phyloP scores from a whole-genome alignment of 2,329 filamentous ascomycete genomes.

The Fusarium tjaetaba region DNA sequence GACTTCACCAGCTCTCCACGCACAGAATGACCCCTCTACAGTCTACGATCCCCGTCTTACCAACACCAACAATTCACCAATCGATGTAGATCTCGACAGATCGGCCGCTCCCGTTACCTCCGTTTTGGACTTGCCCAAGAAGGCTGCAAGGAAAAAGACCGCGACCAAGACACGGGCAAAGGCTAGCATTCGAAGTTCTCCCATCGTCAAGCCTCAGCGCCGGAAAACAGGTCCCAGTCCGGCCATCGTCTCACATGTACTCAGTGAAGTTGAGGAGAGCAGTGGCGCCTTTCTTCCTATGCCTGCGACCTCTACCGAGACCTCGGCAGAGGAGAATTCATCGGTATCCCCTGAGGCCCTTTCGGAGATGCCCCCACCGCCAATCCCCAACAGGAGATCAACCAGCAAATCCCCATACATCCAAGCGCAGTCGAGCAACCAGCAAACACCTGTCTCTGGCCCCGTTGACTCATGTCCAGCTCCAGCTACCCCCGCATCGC shows the following conservation, averaged over 20 bases:
- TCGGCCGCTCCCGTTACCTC: slow-evolving; percentile 48
- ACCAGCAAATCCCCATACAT: slow-evolving; percentile 75
- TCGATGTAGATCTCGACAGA: slow-evolving; percentile 65
- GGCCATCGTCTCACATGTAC: slow-evolving; percentile 64
- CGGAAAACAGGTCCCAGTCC: slow-evolving; percentile 64
- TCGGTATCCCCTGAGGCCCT: slow-evolving; percentile 72
- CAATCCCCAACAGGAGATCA: slow-evolving; percentile 72
- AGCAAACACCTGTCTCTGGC: slow-evolving; percentile 37
- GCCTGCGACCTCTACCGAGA: slow-evolving; percentile 58
- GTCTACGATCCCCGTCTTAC: slow-evolving; percentile 45
- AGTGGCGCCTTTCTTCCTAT: slow-evolving; percentile 50
- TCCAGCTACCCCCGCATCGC: slow-evolving; percentile 76
- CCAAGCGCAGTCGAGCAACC: slow-evolving; percentile 58
- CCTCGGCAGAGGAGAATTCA: slow-evolving; percentile 68
- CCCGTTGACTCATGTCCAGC: slow-evolving; percentile 50
- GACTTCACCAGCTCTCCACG: slow-evolving; percentile 81
- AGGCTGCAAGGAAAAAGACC: slow-evolving; percentile 60
- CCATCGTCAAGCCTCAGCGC: slow-evolving; percentile 74
- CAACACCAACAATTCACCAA: slow-evolving; percentile 60
- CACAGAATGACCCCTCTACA: slow-evolving; percentile 48
- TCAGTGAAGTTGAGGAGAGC: slow-evolving; percentile 63
- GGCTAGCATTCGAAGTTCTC: slow-evolving; percentile 72
- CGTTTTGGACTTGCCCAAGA: slow-evolving; percentile 61
- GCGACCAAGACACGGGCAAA: slow-evolving; percentile 63
- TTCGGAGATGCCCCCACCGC: slow-evolving; percentile 73